A percentile compares a stretch with the other conserved stretches of the same genome.
These are phyloP conservation scores for Ambrosia hybrid DNA, from an alignment of 140 eudicot species.

Conservation along the genomic window DNA sequence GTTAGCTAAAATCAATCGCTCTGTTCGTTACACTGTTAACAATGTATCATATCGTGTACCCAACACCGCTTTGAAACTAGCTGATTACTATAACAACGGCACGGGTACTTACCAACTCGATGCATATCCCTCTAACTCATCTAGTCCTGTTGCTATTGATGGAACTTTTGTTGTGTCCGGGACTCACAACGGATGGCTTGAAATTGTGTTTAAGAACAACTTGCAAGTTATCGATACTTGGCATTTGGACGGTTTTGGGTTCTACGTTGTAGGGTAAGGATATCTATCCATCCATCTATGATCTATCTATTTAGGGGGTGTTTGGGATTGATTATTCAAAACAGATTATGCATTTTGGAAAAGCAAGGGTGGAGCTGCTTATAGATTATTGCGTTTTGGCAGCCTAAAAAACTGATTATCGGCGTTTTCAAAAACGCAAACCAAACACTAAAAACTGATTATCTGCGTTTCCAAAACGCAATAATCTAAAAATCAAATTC, in stretches of 20 bases:
- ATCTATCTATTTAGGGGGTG: not conserved
- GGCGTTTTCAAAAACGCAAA: no score
- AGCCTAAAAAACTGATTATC: no score
- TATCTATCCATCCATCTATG: not conserved
- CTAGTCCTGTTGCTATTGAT: constrained; percentile 32
- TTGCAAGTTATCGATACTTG: constrained; percentile 62
- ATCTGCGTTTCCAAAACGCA: no score
- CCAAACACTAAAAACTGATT: no score
- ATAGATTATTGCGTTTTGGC: no score
- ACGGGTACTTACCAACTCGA: constrained; percentile 67
- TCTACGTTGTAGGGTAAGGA: constrained; percentile 73
- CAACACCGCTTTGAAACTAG: constrained; percentile 59
- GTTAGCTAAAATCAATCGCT: constrained; percentile 29
- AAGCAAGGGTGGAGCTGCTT: no score
- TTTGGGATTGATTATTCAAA: no score
- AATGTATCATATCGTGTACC: constrained; percentile 59
- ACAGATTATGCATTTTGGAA: no score
- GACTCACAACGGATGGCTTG: constrained; percentile 73
- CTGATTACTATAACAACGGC: constrained; percentile 57
- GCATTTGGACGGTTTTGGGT: constrained; percentile 86
- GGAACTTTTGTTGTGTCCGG: constrained; percentile 61
- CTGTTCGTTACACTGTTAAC: constrained; percentile 49
- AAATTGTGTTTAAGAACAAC: constrained; percentile 62
- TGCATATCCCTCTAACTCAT: constrained; percentile 43
- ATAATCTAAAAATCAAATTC: no score